These are phyloP conservation scores for Pythium rhizo-oryzae DNA, from an alignment of 352 stramenopile genomes.

Conservation along the genomic window DNA sequence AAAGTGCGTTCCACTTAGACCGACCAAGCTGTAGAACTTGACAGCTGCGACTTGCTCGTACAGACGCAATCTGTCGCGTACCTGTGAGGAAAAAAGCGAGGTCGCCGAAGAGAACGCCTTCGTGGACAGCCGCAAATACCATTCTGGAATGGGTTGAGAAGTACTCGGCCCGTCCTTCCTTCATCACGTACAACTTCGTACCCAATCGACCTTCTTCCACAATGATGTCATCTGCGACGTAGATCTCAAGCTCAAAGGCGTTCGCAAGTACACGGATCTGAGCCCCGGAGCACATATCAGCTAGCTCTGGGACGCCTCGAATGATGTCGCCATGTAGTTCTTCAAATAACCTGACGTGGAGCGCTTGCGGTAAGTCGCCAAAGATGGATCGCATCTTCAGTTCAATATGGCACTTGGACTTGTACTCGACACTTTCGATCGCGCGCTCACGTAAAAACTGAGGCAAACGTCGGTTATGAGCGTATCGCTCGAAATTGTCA, in stretches of 20 bases:
- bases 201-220: conserved; percentile 46
- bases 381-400: conserved; percentile 46
- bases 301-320: conserved; percentile 39
- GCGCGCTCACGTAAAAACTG: conserved; percentile 45
- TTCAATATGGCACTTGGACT: conserved; percentile 54
- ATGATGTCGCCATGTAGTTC: conserved; percentile 58
- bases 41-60: conserved; percentile 52
- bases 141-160: conserved; percentile 39
- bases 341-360: conserved; percentile 45
- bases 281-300: conserved; percentile 13
- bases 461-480: conserved; percentile 48
- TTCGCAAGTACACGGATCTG: conserved; percentile 50
- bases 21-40: conserved; percentile 61
- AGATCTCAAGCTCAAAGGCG: conserved; percentile 52
- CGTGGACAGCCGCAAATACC: conserved; percentile 37
- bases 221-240: conserved; percentile 62
- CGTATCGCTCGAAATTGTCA: conserved; percentile 73
- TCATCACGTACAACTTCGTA: conserved; percentile 53
- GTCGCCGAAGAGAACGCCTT: conserved; percentile 55
- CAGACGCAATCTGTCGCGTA: conserved; percentile 37
- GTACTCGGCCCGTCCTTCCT: conserved; percentile 48
- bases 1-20: conserved; percentile 48
- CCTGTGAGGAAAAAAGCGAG: conserved; percentile 59
- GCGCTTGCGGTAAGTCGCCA: conserved; percentile 38
- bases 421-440: conserved; percentile 56